A percentile compares a stretch with the other conserved stretches of the same genome.
phyloP scores from a whole-genome alignment of 441 rosid species.

The Geranium incanum region DNA sequence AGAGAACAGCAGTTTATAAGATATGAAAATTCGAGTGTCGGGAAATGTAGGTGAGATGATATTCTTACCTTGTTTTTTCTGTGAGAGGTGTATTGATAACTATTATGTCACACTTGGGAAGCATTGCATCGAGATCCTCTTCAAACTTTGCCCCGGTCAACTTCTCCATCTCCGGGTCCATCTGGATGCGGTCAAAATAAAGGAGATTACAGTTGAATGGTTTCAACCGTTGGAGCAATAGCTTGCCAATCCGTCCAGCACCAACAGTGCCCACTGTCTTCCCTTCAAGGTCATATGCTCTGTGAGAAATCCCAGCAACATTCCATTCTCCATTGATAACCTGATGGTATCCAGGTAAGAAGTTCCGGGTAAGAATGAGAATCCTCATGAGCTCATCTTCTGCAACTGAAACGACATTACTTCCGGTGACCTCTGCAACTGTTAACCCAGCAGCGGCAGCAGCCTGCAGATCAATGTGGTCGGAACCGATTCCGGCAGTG shows the following conservation, averaged over 20 bases:
- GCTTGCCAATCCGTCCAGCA: slow-evolving; percentile 81
- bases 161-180: slow-evolving; percentile 66
- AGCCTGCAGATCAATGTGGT: slow-evolving; percentile 78
- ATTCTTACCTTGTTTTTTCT: slow-evolving; percentile 59
- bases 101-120: slow-evolving; percentile 69
- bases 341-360: slow-evolving; percentile 73
- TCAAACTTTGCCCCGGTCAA: slow-evolving; percentile 66
- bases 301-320: slow-evolving; percentile 70
- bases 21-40: too few species aligned
- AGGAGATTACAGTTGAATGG: slow-evolving; percentile 84
- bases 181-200: slow-evolving; percentile 69
- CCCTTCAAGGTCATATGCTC: slow-evolving; percentile 91
- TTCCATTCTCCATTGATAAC: slow-evolving; percentile 80
- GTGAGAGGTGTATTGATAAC: slow-evolving; percentile 82
- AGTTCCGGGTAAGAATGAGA: slow-evolving; percentile 75
- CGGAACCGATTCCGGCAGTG: slow-evolving; percentile 94
- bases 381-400: slow-evolving; percentile 96
- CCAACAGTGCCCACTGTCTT: slow-evolving; percentile 88
- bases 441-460: slow-evolving; percentile 87
- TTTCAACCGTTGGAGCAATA: slow-evolving; percentile 77
- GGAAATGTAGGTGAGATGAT: background rate
- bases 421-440: slow-evolving; percentile 93
- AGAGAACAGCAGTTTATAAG: background rate
- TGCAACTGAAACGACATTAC: slow-evolving; percentile 86
- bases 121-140: slow-evolving; percentile 74